Conservation (phyloP, 331 rosid genomes). For the Ulmus americana region DNA sequence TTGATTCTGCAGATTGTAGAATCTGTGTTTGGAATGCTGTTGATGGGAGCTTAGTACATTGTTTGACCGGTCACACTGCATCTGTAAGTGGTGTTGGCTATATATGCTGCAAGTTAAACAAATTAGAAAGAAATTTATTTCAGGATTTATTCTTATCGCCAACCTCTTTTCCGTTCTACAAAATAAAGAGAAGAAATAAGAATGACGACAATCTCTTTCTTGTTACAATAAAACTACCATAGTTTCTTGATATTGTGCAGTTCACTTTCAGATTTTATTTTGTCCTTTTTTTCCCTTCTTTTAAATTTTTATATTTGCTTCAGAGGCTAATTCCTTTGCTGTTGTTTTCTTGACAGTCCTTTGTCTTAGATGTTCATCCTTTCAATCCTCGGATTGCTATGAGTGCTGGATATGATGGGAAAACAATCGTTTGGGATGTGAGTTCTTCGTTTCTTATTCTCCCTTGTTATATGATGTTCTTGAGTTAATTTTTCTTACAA, state of each 20-base stretch:
- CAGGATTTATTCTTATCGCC: constrained; percentile 8
- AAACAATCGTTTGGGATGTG: constrained; percentile 88
- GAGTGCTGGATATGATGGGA: constrained; percentile 97
- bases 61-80: constrained; percentile 80
- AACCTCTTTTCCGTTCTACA: neutral
- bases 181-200: too few relatives aligned
- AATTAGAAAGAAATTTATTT: neutral
- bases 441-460: constrained; percentile 30
- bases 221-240: too few relatives aligned
- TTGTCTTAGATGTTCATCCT: constrained; percentile 94
- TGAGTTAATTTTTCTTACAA: constrained; percentile 15
- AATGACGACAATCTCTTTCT: too few relatives aligned
- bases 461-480: constrained; percentile 14
- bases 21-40: constrained; percentile 93
- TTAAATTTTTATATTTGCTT: constrained; percentile 18
- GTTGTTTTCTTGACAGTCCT: constrained; percentile 56
- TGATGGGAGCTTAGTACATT: constrained; percentile 92
- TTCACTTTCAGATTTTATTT: neutral
- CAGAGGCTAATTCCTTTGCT: constrained; percentile 26
- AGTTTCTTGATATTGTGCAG: too few relatives aligned
- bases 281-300: constrained; percentile 13
- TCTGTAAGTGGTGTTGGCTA: constrained; percentile 43
- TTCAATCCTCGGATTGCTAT: constrained; percentile 92
- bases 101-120: neutral
- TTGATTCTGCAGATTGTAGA: constrained; percentile 72